Base-by-base conservation (phyloP, 441 rosid species). In the Dalechampia spathulata region DNA sequence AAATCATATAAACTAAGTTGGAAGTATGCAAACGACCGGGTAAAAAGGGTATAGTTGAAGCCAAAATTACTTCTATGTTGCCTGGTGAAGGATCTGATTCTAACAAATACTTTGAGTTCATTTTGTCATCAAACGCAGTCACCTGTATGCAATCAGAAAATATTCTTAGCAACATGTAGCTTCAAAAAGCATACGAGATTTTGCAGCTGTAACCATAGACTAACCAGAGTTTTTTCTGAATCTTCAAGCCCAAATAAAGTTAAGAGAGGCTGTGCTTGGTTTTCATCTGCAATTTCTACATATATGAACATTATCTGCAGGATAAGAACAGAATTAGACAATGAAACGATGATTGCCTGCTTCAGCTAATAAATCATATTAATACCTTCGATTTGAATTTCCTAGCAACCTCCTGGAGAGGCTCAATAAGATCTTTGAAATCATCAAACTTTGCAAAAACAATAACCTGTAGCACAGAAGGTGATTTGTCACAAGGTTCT, bases 211-310 rank as follows among this genome's bases (percentile, higher is more conserved):
- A 47, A 36, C 9, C 15, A 40, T 21, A 58, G 48, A 69, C 91
- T 68, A 64, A 92, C 98, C 84, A 80, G 72, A 9, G 76, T 74
- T 49, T 77, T 62, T 47, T 80, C 63, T 34, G 91, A 63, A 52
- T 86, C 90, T 77, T 92, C 96, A 48, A 88, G 80, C 55, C 96
- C 94, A 51, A 83, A 83, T 53, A 92, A 72, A 51, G 95, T 84
- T 67, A 92, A 79, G 79, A 86, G 85, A 46, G 94, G 95, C 80
- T 88, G 84, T 36, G 96, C 96, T 12, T 77, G 80, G 78, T 92
- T 81, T 63, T 86, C 90, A 45, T 86, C 83, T 9, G 68, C 19
- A 39, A 84, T 80, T 69, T 88, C 89, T 19, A 84, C 61, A 44
- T 71, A 57, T 61, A 84, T 65, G 77, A 88, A 72, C 86, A 88